Percentiles rank a stretch among this genome's conserved stretches.
phyloP scores from a whole-genome alignment of 1,284 basidiomycete genomes.

The Leccinum fallax region DNA sequence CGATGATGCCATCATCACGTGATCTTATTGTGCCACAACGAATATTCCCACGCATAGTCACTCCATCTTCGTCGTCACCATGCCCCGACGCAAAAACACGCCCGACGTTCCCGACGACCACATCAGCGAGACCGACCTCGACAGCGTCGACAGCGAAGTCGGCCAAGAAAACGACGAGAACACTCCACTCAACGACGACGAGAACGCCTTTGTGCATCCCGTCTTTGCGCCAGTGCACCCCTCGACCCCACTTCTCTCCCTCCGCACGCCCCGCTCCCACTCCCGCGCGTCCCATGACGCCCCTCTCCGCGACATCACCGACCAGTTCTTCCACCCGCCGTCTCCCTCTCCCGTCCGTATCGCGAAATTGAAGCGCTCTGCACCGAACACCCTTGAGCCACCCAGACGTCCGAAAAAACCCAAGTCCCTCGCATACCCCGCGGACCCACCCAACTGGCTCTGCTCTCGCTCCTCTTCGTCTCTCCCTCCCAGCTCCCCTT shows the following conservation, averaged over 20 bases:
- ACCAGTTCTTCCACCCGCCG: conserved; percentile 37
- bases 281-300: conserved; percentile 22
- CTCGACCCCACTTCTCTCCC: conserved; percentile 19
- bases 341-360: conserved; percentile 23
- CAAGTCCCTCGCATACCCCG: conserved; percentile 33
- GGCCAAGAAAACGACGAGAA: conserved; percentile 32
- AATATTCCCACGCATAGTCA: conserved; percentile 27
- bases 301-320: conserved; percentile 34
- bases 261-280: conserved; percentile 26
- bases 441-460: conserved; percentile 37
- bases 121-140: conserved; percentile 9
- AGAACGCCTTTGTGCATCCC: conserved; percentile 8
- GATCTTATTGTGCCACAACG: neutral
- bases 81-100: neutral
- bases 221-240: conserved; percentile 12
- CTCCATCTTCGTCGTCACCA: neutral
- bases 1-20: conserved; percentile 23
- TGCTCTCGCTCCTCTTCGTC: conserved; percentile 27
- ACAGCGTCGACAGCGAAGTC: neutral
- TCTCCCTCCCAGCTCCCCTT: conserved; percentile 37
- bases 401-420: conserved; percentile 38
- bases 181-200: conserved; percentile 16
- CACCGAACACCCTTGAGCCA: conserved; percentile 23
- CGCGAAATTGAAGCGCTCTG: conserved; percentile 23
- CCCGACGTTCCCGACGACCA: conserved; percentile 6